These are phyloP conservation scores for Ilex aquifolium DNA, from an alignment of 257 asterid genomes.

Conservation along the genomic window DNA sequence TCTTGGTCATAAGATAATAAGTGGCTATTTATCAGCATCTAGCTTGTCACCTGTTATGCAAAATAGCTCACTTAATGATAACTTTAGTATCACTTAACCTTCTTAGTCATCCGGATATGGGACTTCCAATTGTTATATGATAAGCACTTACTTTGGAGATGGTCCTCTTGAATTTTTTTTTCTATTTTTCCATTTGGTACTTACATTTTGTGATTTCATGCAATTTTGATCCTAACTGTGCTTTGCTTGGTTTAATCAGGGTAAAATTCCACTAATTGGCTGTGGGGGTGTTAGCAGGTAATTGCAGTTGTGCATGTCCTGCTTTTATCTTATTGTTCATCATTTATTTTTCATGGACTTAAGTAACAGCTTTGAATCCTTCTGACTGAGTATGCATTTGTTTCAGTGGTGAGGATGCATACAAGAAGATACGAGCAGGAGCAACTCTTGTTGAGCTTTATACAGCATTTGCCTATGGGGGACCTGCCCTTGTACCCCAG, in stretches of 20 bases:
- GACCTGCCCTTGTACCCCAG: constrained; percentile 90
- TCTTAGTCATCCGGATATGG: too few relatives aligned
- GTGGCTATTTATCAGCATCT: too few relatives aligned
- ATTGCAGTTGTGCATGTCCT: constrained; percentile 1
- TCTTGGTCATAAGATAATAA: too few relatives aligned
- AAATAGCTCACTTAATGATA: too few relatives aligned
- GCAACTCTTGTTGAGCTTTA: constrained; percentile 95
- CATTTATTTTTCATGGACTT: too few relatives aligned
- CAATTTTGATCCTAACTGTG: neutral
- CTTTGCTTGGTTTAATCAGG: constrained; percentile 32
- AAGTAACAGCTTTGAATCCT: too few relatives aligned
- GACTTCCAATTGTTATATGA: neutral
- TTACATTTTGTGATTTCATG: neutral
- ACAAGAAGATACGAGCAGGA: constrained; percentile 89
- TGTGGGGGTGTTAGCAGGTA: constrained; percentile 97
- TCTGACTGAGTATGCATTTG: neutral
- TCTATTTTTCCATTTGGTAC: neutral
- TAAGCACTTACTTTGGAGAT: neutral
- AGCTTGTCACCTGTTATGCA: too few relatives aligned
- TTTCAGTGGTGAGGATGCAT: constrained; percentile 90
- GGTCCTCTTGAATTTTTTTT: neutral
- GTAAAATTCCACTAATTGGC: constrained; percentile 80
- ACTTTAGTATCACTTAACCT: too few relatives aligned
- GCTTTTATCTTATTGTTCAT: too few relatives aligned
- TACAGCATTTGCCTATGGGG: constrained; percentile 93